These are phyloP conservation scores for Rhipidocladum racemiflorum DNA, from an alignment of 176 grass and related monocot genomes.

Conservation along the genomic window DNA sequence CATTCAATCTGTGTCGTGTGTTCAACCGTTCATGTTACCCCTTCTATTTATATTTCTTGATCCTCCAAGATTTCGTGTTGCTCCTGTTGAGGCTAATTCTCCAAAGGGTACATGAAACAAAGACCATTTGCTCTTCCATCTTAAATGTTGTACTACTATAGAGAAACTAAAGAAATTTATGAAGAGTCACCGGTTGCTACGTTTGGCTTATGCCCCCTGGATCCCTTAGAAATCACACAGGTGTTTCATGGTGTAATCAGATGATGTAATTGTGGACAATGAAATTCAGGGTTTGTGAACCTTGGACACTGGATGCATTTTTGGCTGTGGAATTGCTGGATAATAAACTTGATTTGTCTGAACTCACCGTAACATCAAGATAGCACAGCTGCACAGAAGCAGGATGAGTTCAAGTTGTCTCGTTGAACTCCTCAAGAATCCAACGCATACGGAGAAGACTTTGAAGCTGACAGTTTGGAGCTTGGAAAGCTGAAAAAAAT, in stretches of 20 bases:
- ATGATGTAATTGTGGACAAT: neutral
- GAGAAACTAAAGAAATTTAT: slow-evolving; percentile 13
- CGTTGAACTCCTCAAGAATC: too few relatives aligned
- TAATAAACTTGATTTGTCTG: neutral
- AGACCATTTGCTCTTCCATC: slow-evolving; percentile 7
- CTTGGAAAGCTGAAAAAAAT: neutral
- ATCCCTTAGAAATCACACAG: neutral
- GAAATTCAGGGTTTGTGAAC: neutral
- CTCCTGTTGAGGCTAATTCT: slow-evolving; percentile 14
- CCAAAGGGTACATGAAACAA: slow-evolving; percentile 20
- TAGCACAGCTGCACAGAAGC: too few relatives aligned
- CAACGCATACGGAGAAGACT: too few relatives aligned
- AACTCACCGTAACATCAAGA: neutral
- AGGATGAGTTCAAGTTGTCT: too few relatives aligned
- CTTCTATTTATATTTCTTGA: slow-evolving; percentile 20
- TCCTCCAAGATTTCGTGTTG: slow-evolving; percentile 36
- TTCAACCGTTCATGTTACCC: slow-evolving; percentile 22
- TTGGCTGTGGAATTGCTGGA: neutral
- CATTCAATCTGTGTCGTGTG: slow-evolving; percentile 29
- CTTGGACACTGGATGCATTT: neutral
- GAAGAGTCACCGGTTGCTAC: neutral
- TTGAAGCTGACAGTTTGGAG: neutral
- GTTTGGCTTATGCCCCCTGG: neutral
- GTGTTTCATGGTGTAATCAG: neutral
- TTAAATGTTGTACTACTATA: slow-evolving; percentile 22